phyloP scores from a whole-genome alignment of 2,329 filamentous ascomycete species.

The Amylocarpus encephaloides region DNA sequence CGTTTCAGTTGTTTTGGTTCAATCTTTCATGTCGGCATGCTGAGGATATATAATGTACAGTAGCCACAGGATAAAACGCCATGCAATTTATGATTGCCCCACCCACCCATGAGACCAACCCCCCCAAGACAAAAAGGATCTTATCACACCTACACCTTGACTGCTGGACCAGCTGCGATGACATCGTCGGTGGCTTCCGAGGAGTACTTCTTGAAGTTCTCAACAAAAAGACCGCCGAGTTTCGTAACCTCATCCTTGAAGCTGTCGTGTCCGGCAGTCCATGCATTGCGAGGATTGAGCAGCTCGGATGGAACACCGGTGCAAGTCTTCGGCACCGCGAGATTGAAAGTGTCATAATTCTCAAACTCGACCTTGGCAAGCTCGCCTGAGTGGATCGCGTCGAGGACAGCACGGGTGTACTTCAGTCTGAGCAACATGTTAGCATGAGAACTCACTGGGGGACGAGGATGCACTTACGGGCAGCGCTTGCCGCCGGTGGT shows the following conservation, averaged over 20 bases:
- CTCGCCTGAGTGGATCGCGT: conserved; percentile 95
- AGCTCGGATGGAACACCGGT: conserved; percentile 83
- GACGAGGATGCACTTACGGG: conserved; percentile 43
- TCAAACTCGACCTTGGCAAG: conserved; percentile 91
- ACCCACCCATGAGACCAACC: conserved; percentile 3
- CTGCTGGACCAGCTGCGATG: conserved; percentile 55
- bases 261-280: conserved; percentile 74
- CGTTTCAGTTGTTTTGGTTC: conserved; percentile 1
- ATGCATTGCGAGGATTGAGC: conserved; percentile 89
- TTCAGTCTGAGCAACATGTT: conserved; percentile 51
- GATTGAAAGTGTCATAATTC: conserved; percentile 93
- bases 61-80: conserved; percentile 17
- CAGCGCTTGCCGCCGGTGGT: conserved; percentile 92
- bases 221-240: conserved; percentile 80
- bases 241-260: conserved; percentile 88
- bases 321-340: conserved; percentile 89
- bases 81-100: conserved; percentile 18
- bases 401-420: conserved; percentile 97
- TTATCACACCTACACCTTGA: conserved; percentile 8
- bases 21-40: conserved; percentile 6
- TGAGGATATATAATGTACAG: conserved; percentile 9
- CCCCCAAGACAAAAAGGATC: neutral
- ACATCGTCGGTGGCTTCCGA: conserved; percentile 77
- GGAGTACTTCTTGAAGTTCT: conserved; percentile 97
- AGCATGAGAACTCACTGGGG: conserved; percentile 3